phyloP scores from a whole-genome alignment of 1,284 basidiomycete species.

The Vanrija pseudolonga region DNA sequence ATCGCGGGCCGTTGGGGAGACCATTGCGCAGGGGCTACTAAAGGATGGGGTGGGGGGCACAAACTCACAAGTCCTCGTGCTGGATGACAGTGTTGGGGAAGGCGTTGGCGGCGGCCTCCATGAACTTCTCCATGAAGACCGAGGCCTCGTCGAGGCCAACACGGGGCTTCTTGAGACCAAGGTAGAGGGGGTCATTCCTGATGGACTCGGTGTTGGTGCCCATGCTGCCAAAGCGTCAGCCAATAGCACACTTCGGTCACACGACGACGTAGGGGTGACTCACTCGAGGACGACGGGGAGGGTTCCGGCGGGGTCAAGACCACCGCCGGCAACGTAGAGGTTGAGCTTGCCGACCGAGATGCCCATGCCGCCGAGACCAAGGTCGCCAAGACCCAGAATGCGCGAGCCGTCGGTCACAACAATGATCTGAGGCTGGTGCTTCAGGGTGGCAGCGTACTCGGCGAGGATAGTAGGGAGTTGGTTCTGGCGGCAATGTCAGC shows the following conservation, averaged over 20 bases:
- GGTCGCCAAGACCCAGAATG: conserved; percentile 88
- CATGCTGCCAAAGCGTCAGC: conserved; percentile 48
- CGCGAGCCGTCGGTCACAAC: conserved; percentile 90
- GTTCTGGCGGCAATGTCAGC: conserved; percentile 57
- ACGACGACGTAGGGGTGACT: conserved; percentile 11
- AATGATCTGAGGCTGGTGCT: conserved; percentile 70
- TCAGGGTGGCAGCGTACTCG: conserved; percentile 53
- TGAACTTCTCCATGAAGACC: conserved; percentile 90
- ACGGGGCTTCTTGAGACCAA: conserved; percentile 73
- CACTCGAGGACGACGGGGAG: conserved; percentile 69
- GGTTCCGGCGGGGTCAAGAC: conserved; percentile 77
- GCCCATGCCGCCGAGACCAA: conserved; percentile 67
- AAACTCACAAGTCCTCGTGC: conserved; percentile 75
- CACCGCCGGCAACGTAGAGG: conserved; percentile 78
- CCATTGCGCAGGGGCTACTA: not conserved
- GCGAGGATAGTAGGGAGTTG: conserved; percentile 43
- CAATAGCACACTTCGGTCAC: not conserved
- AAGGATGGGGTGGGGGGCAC: conserved; percentile 15
- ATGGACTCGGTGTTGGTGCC: conserved; percentile 82
- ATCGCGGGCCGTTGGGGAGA: not conserved
- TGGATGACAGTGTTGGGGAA: conserved; percentile 82
- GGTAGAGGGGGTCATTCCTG: conserved; percentile 83
- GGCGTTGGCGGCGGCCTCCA: conserved; percentile 67
- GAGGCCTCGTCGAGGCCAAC: conserved; percentile 59
- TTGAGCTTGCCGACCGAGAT: conserved; percentile 91